Conservation (phyloP, 306 rosid species). For the Malus sieversii region DNA sequence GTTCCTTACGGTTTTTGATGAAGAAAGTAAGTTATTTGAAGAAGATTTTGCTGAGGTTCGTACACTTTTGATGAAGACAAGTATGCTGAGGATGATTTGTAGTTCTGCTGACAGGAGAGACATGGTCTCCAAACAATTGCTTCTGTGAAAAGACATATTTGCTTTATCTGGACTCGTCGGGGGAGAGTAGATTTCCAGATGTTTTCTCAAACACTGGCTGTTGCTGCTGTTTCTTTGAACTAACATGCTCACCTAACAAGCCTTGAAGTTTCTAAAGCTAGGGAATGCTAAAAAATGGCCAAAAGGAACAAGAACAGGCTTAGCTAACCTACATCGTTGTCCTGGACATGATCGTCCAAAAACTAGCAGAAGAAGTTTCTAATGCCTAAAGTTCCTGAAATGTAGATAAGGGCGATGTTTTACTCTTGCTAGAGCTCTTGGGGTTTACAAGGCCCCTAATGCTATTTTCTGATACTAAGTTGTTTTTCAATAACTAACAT, state of each 20-base stretch:
- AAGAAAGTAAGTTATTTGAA: background rate
- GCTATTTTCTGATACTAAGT: background rate
- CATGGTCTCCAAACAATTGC: background rate
- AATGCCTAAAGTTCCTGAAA: background rate
- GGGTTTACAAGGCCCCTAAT: background rate
- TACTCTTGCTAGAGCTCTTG: background rate
- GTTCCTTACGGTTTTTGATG: background rate
- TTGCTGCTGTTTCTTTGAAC: background rate
- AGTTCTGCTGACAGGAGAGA: conserved; percentile 11
- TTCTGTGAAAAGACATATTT: background rate
- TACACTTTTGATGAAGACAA: background rate
- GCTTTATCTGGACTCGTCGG: background rate
- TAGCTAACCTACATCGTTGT: background rate
- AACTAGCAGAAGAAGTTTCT: background rate
- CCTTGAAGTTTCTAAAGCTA: background rate
- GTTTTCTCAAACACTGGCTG: background rate
- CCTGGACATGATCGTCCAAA: background rate
- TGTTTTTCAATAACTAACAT: background rate
- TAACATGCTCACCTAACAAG: background rate
- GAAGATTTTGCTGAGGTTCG: background rate
- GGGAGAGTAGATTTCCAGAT: background rate
- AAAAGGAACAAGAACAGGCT: background rate
- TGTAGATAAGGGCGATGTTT: too few relatives aligned
- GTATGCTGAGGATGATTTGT: background rate
- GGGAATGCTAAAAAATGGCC: background rate